phyloP scores from a whole-genome alignment of 208 protist species.

The Trypanosoma scelopori region DNA sequence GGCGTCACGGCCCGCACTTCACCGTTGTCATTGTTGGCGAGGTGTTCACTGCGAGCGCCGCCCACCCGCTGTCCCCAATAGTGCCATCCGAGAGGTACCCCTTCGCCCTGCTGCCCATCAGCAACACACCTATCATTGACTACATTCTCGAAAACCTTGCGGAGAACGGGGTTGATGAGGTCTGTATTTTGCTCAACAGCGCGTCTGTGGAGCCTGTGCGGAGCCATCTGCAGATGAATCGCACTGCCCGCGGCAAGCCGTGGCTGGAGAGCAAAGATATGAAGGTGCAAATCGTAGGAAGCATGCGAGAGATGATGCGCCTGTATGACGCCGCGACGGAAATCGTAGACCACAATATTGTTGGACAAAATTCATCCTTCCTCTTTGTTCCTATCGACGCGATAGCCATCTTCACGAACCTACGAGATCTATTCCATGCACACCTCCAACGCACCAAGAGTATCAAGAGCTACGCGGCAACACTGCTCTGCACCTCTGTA shows the following conservation, averaged over 20 bases:
- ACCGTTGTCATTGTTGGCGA: slow-evolving; percentile 73
- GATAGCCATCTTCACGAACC: slow-evolving; percentile 59
- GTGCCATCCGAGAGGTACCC: slow-evolving; percentile 53
- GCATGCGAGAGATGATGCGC: slow-evolving; percentile 43
- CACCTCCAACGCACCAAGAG: slow-evolving; percentile 64
- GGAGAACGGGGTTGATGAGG: slow-evolving; percentile 70
- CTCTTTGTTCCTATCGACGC: slow-evolving; percentile 79
- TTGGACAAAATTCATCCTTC: slow-evolving; percentile 72
- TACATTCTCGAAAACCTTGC: slow-evolving; percentile 87
- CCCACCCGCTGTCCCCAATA: slow-evolving; percentile 62
- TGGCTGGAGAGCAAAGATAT: slow-evolving; percentile 73
- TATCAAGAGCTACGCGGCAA: slow-evolving; percentile 77
- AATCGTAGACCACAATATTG: slow-evolving; percentile 74
- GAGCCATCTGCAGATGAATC: slow-evolving; percentile 51
- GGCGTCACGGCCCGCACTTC: slow-evolving; percentile 28
- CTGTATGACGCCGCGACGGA: slow-evolving; percentile 59
- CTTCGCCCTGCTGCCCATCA: slow-evolving; percentile 78
- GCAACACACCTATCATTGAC: slow-evolving; percentile 87
- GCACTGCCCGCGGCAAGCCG: slow-evolving; percentile 55
- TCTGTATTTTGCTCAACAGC: slow-evolving; percentile 63
- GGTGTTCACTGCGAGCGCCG: slow-evolving; percentile 28
- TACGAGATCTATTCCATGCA: slow-evolving; percentile 53
- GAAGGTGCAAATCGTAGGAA: slow-evolving; percentile 64
- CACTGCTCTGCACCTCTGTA: slow-evolving; percentile 73
- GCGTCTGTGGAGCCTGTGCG: slow-evolving; percentile 44